phyloP scores from a whole-genome alignment of 768 basidiomycete species.

The Tricholoma sp. region DNA sequence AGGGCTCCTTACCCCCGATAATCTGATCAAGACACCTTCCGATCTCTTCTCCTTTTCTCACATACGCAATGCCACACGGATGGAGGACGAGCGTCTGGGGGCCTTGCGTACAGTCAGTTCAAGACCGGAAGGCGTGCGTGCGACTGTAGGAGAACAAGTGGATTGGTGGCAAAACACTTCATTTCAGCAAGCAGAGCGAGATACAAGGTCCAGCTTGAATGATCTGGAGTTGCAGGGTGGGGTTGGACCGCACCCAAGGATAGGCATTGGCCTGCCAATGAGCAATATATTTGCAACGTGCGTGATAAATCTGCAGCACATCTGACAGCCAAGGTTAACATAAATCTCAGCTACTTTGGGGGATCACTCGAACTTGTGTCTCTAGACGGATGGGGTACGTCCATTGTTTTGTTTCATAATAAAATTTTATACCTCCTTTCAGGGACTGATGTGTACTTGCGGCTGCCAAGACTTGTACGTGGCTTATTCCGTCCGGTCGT shows the following conservation, averaged over 20 bases:
- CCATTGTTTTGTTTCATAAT: not conserved
- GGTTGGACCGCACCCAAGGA: constrained; percentile 52
- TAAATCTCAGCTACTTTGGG: constrained; percentile 63
- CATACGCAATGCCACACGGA: constrained; percentile 64
- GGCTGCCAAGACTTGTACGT: constrained; percentile 74
- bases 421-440: constrained; percentile 5
- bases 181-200: constrained; percentile 14
- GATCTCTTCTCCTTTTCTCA: constrained; percentile 92
- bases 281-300: constrained; percentile 84
- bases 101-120: constrained; percentile 61
- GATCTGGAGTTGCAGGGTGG: constrained; percentile 40
- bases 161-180: constrained; percentile 35
- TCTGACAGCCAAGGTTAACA: too few species aligned
- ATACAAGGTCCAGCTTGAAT: constrained; percentile 16
- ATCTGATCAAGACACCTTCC: constrained; percentile 51
- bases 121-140: constrained; percentile 60
- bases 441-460: constrained; percentile 83
- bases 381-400: constrained; percentile 79
- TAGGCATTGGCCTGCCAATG: constrained; percentile 85
- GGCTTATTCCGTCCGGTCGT: not conserved
- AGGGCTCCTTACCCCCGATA: constrained; percentile 50
- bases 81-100: constrained; percentile 62
- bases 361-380: constrained; percentile 76
- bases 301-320: constrained; percentile 16
- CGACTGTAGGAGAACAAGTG: constrained; percentile 80